These are phyloP conservation scores for Trypanosoma avium DNA, from an alignment of 208 protist species.

Conservation along the genomic window DNA sequence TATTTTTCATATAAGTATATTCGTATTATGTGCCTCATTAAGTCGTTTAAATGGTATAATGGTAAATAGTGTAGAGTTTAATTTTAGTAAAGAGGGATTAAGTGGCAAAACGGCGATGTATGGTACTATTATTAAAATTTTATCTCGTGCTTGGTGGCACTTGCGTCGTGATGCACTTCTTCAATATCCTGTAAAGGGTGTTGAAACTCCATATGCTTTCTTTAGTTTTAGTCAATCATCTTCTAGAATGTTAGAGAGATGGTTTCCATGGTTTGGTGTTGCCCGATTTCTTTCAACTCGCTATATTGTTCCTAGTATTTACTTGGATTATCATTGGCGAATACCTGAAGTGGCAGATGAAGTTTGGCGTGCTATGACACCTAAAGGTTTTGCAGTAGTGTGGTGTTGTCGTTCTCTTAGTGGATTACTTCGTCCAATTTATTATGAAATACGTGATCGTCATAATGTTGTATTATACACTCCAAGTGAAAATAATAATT, in stretches of 20 bases:
- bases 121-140: no score
- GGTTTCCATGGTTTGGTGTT: constrained; percentile 14
- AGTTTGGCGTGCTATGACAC: constrained; percentile 25
- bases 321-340: constrained; percentile 10
- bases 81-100: not conserved
- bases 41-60: constrained; percentile 4
- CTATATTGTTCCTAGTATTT: not conserved
- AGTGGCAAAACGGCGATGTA: no score
- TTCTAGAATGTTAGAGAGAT: constrained; percentile 17
- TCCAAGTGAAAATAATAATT: no score
- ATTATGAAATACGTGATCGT: not conserved
- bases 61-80: not conserved
- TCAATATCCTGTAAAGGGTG: not conserved
- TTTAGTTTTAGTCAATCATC: constrained; percentile 18
- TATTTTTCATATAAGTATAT: constrained; percentile 21
- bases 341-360: constrained; percentile 5
- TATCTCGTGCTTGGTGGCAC: no score
- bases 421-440: not conserved
- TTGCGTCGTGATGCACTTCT: constrained; percentile 11
- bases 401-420: constrained; percentile 13
- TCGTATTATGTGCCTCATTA: constrained; percentile 22
- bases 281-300: not conserved
- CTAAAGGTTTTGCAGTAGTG: constrained; percentile 23
- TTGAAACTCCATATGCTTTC: constrained; percentile 15
- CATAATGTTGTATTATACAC: no score